Evolutionary conservation across 1,284 basidiomycete genomes (phyloP), one percentile per base, ranked within the genome.

Genomic region (Ganoderma sinense): DNA sequence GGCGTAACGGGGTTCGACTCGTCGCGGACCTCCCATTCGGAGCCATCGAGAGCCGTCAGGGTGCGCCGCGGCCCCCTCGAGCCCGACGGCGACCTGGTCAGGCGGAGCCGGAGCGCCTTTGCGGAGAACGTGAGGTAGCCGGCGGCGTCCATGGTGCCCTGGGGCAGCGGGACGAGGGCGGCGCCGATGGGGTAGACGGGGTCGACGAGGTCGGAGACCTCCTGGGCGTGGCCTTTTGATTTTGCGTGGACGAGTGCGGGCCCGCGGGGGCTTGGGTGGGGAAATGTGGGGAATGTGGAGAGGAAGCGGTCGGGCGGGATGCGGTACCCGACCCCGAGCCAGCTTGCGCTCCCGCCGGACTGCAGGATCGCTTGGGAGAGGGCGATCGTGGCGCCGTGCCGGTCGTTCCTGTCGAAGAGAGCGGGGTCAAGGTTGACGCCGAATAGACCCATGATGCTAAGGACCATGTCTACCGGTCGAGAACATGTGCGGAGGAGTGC

Each of bases 401-500:
- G 63, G 64, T 78, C 77, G 58, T 76, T 36, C 43, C 69, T 43
- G 62, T 61, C 29, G 63, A 76, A 78, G n/a, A 20, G 26, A 4
- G 41, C 18, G 2, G 71, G 53, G 36, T 77, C 71, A 18, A 78
- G 75, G 2, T 62, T 68, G 41, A 78, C 75, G 43, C 73, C 77
- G 43, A 79, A 77, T 7, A 78, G 72, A 18, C 74, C 75, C 77
- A 76, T 77, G 69, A 78, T 78, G 67, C 76, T 78, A 68, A 78
- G 74, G n/a, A 77, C 71, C 77, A 75, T 77, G 65, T 78, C 77
- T 36, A 77, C 73, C 13, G 75, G 76, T 58, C 71, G 70, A 0
- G 77, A 76, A 70, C 63, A 75, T n/a, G 77, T 76, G 43, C 75
- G 71, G 72, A 76, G 73, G 41, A 74, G 62, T 11, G 73, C 71